Conservation (phyloP, 306 rosid genomes). For the Gillenia trifoliata region DNA sequence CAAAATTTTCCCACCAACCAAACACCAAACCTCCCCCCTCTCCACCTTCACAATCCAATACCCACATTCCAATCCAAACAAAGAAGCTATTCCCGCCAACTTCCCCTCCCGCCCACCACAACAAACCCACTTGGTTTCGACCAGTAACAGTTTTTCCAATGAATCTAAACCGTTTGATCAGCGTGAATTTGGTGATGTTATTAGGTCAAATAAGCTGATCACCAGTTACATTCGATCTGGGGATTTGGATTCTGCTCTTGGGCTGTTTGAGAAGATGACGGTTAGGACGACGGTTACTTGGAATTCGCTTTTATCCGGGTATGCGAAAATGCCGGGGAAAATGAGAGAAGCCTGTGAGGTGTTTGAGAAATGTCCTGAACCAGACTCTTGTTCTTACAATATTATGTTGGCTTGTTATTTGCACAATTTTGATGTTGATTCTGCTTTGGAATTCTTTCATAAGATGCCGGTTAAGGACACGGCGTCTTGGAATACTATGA, state of each 20-base stretch:
- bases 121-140: constrained; percentile 22
- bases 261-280: constrained; percentile 51
- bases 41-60: constrained; percentile 14
- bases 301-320: constrained; percentile 68
- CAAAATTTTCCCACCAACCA: constrained; percentile 11
- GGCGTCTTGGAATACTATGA: constrained; percentile 80
- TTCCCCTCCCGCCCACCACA: constrained; percentile 10
- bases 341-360: constrained; percentile 42
- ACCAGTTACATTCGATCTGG: constrained; percentile 43
- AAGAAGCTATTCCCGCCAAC: constrained; percentile 11
- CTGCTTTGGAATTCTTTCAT: constrained; percentile 55
- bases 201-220: constrained; percentile 57
- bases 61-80: constrained; percentile 15
- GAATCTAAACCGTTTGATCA: constrained; percentile 16
- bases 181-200: constrained; percentile 12
- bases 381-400: constrained; percentile 63
- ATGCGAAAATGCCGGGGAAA: constrained; percentile 41
- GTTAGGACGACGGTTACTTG: constrained; percentile 60
- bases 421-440: constrained; percentile 36
- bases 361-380: constrained; percentile 77
- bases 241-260: constrained; percentile 53
- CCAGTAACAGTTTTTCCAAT: constrained; percentile 9
- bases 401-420: constrained; percentile 60
- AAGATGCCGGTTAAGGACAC: constrained; percentile 63
- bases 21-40: constrained; percentile 10